Evolutionary conservation across 1,139 yeast species (phyloP).

Genomic region (Candida gigantensis): DNA sequence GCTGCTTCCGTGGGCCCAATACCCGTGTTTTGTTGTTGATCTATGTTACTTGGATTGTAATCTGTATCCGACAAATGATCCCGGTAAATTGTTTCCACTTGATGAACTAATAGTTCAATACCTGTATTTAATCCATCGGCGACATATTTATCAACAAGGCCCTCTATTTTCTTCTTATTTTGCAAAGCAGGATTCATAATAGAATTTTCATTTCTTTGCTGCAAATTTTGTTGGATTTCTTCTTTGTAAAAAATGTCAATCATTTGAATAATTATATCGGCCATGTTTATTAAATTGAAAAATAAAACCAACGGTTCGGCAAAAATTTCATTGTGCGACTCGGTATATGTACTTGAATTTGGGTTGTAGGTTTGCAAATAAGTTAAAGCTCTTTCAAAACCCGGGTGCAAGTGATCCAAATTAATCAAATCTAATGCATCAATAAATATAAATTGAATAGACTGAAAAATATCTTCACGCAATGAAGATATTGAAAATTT

Average conservation of each 20-base stretch:
- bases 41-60: constrained; percentile 32
- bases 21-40: constrained; percentile 7
- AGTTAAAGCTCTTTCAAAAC: constrained; percentile 77
- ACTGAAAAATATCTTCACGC: constrained; percentile 30
- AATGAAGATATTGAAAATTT: constrained; percentile 36
- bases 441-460: constrained; percentile 63
- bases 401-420: constrained; percentile 69
- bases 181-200: constrained; percentile 80
- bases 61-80: constrained; percentile 29
- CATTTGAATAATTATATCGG: constrained; percentile 92
- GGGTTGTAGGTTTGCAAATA: constrained; percentile 76
- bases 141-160: constrained; percentile 79
- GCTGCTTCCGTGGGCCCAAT: constrained; percentile 76
- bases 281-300: constrained; percentile 87
- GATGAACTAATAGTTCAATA: constrained; percentile 81
- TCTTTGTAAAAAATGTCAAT: constrained; percentile 86
- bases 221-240: constrained; percentile 64
- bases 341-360: constrained; percentile 20
- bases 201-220: constrained; percentile 70
- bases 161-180: constrained; percentile 78
- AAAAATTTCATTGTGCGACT: constrained; percentile 23
- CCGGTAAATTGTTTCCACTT: constrained; percentile 50
- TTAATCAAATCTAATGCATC: constrained; percentile 67
- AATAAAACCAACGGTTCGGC: constrained; percentile 86
- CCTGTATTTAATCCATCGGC: constrained; percentile 93